A percentile compares a stretch with the other conserved stretches of the same genome.
Evolutionary conservation across 1,139 yeast genomes (phyloP).

Genomic region (Candida dubliniensis): DNA sequence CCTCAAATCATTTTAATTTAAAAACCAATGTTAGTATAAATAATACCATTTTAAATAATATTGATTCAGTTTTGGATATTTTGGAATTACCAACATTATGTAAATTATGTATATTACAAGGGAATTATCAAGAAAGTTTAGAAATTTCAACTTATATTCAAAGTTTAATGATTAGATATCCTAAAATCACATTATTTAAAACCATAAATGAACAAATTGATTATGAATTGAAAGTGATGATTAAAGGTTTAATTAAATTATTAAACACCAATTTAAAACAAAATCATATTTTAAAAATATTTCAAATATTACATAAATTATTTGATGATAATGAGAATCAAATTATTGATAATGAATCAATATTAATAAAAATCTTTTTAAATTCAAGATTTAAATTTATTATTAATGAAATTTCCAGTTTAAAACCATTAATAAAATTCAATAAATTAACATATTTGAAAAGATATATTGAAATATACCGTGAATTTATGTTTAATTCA

Average conservation of each 20-base stretch:
- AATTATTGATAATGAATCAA: slow-evolving; percentile 13
- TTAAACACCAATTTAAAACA: slow-evolving; percentile 77
- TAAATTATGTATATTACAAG: slow-evolving; percentile 78
- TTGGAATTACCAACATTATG: slow-evolving; percentile 82
- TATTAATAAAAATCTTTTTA: slow-evolving; percentile 22
- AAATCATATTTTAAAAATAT: slow-evolving; percentile 71
- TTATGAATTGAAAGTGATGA: slow-evolving; percentile 61
- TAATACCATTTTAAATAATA: slow-evolving; percentile 52
- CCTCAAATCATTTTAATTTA: slow-evolving; percentile 3
- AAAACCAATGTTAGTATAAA: slow-evolving; percentile 23
- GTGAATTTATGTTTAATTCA: slow-evolving; percentile 79
- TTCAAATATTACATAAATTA: slow-evolving; percentile 71
- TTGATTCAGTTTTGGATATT: slow-evolving; percentile 73
- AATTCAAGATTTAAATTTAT: slow-evolving; percentile 64
- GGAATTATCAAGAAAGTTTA: slow-evolving; percentile 86
- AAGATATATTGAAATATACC: slow-evolving; percentile 73
- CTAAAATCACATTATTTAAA: slow-evolving; percentile 58
- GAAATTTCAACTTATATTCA: slow-evolving; percentile 73
- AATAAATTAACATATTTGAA: slow-evolving; percentile 69
- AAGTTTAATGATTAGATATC: slow-evolving; percentile 67
- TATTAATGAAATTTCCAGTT: slow-evolving; percentile 54
- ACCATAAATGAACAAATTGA: slow-evolving; percentile 57
- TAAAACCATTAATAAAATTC: slow-evolving; percentile 52
- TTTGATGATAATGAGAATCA: slow-evolving; percentile 9
- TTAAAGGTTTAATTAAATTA: slow-evolving; percentile 63